phyloP scores from a whole-genome alignment of 1,284 basidiomycete genomes.

The Phenoliferia sp. region DNA sequence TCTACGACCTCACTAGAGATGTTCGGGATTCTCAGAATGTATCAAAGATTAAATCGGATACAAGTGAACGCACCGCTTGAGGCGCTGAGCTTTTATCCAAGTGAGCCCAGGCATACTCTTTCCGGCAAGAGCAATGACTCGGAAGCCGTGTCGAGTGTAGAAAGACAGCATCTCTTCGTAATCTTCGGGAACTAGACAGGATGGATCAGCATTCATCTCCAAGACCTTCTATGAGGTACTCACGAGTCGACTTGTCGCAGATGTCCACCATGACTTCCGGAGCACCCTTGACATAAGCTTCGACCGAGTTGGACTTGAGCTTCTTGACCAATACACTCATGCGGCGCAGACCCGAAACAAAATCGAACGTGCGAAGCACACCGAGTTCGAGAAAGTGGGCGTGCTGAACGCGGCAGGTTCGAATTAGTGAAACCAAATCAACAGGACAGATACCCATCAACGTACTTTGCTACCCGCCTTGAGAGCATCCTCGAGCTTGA shows the following conservation, averaged over 20 bases:
- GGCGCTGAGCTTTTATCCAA: constrained; percentile 95
- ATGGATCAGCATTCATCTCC: background rate
- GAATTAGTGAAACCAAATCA: background rate
- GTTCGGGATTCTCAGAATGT: constrained; percentile 8
- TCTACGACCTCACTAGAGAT: constrained; percentile 81
- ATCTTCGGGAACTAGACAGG: constrained; percentile 74
- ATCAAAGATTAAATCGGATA: background rate
- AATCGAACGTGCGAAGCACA: constrained; percentile 94
- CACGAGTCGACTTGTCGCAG: constrained; percentile 80
- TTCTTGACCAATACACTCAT: constrained; percentile 99
- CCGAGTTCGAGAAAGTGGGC: constrained; percentile 95
- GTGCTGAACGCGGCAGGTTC: constrained; percentile 56
- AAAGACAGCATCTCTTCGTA: constrained; percentile 96
- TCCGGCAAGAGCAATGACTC: constrained; percentile 96
- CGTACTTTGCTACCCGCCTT: constrained; percentile 67
- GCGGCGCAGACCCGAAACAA: constrained; percentile 83
- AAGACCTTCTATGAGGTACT: constrained; percentile 39
- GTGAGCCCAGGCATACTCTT: constrained; percentile 90
- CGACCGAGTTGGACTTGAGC: constrained; percentile 90
- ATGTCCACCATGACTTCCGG: constrained; percentile 97
- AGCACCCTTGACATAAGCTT: constrained; percentile 96
- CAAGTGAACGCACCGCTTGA: constrained; percentile 67
- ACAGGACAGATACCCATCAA: background rate
- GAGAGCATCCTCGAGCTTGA: constrained; percentile 86
- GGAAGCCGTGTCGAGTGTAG: constrained; percentile 94